A percentile compares a stretch with the other conserved stretches of the same genome.
Evolutionary conservation across 768 basidiomycete species (phyloP).

Genomic region (Amanita molliuscula): DNA sequence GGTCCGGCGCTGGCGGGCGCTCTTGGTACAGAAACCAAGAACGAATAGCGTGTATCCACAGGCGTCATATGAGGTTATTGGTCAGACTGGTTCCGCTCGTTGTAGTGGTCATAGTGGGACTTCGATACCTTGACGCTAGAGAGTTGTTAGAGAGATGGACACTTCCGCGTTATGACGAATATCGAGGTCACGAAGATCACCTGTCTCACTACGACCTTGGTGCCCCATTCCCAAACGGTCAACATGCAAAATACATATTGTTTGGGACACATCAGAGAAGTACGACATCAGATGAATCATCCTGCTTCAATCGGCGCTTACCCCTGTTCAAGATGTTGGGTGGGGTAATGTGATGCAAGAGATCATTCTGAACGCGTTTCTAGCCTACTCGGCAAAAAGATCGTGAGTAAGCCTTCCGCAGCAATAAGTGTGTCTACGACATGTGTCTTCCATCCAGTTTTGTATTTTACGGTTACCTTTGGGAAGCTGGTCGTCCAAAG

Average conservation of each 20-base stretch:
- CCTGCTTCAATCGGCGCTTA: background rate
- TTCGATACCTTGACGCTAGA: background rate
- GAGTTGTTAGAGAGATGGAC: background rate
- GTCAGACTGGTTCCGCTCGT: background rate
- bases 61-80: background rate
- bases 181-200: background rate
- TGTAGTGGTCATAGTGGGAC: background rate
- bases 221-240: conserved; percentile 1
- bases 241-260: background rate
- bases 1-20: background rate
- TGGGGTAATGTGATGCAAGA: conserved; percentile 60
- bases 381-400: conserved; percentile 36
- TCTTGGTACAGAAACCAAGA: background rate
- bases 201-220: background rate
- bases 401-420: conserved; percentile 26
- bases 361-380: conserved; percentile 37
- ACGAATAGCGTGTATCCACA: background rate
- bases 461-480: conserved; percentile 52
- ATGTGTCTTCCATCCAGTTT: conserved; percentile 22
- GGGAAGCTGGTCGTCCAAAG: conserved; percentile 29
- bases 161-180: background rate
- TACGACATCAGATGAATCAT: background rate
- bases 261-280: background rate
- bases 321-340: conserved; percentile 28
- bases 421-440: background rate